Evolutionary conservation across 768 basidiomycete species (phyloP), one percentile per base, ranked within the genome.

Genomic region (Bullera alba): DNA sequence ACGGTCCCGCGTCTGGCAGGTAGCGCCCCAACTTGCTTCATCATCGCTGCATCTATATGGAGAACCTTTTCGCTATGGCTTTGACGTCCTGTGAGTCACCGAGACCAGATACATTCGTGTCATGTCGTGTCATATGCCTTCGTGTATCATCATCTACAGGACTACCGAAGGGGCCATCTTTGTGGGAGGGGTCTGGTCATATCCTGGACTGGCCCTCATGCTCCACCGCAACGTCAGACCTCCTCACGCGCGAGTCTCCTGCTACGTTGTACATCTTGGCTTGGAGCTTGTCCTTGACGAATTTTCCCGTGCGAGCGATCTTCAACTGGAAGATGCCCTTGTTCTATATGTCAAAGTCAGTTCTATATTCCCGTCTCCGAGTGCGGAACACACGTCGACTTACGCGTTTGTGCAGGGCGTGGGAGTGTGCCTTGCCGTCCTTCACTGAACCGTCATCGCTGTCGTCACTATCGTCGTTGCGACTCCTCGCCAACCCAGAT

Each of bases 261-360:
- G 56, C 50, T 3, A 53, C 45, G 6, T 57, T 38, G n/a, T 62
- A 51, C 7, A 70, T 23, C 44, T 65, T 65, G 14, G 60, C 72
- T 54, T 79, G 77, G 1, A 81, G 63, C 29, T 76, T 77, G 57
- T 78, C 77, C 50, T 78, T 80, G 38, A 81, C 59, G 77, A 79
- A 81, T 39, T 76, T 77, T 23, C 80, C 73, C 16, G 81, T 82
- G 48, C 83, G 73, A 48, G 75, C 76, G 5, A 76, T 76, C 54
- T 79, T 78, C 70, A 78, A 78, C 67, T 83, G 82, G 80, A 83
- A 81, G 42, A 84, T 66, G 2, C 83, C 82, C 4, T 80, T 77
- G 61, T 84, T 79, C 58, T 80, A 78, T 28, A 21, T 30, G n/a
- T 44, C 30, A 34, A 17, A 8, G 15, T 44, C 22, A 28, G 26